Base-by-base conservation (phyloP, 2,329 filamentous ascomycete species). In the Leptoxyphium fumago region DNA sequence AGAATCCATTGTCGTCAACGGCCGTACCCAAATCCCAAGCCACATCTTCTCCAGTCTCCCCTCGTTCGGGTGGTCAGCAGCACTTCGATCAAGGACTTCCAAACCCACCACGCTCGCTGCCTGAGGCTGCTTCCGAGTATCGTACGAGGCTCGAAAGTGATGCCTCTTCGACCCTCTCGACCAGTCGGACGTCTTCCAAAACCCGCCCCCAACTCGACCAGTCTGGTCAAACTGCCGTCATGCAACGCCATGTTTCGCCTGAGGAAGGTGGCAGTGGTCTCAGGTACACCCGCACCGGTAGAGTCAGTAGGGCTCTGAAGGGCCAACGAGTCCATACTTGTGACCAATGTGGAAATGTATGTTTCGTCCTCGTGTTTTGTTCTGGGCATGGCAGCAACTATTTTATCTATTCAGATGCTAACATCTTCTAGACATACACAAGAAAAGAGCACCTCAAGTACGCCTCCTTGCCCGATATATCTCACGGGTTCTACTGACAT, bases 261-360 rank as follows among this genome's bases (percentile, higher is more conserved):
- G 51, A 51, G 15, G 54, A 57, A 29, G 58, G 55, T 52, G 45
- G 50, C 39, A 55, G 54, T 34, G 54, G 30, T 26, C 29, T 66
- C 43, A 58, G 61, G 45, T 67, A 64, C 50, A 70, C 67, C 15
- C 62, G 60, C 48, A 70, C 67, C 21, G 67, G 67, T 15, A 60
- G 67, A 26, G 61, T 70, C 42, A 68, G 65, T 46, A 70, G 68
- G 54, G 67, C 67, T 6, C 64, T 66, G 50, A 70, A 70, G 47
- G 67, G 67, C 11, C 65, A 66, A 48, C 62, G 55, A 9, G 55
- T 69, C 15, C 67, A 70, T 47, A 55, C 62, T 38, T 69, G 67
- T 50, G 61, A 66, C n/a, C 50, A 51, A 10, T 70, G 67, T 49
- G 65, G 66, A 53, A 66, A 66, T 56, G 67, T 69, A 56, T 50